Base-by-base conservation (phyloP, 1,139 yeast genomes). In the Yamadazyma siamensis region DNA sequence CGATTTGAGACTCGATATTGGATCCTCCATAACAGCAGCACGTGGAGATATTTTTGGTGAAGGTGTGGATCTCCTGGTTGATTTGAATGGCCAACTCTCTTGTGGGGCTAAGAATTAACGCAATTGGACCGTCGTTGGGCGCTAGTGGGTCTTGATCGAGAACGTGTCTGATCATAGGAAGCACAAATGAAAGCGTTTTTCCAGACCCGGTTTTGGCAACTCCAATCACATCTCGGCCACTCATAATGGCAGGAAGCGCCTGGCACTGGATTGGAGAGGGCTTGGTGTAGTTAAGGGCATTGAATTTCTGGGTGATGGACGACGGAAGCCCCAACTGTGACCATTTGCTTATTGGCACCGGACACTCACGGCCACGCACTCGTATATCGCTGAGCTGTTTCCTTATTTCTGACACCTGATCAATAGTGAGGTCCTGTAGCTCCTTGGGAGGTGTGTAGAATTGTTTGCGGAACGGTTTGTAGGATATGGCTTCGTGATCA, bases 171-270 rank as follows among this genome's bases (percentile, higher is more conserved):
- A 91, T 63, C 60, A 91, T 59, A 0, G 98, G 97, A 8, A 94
- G 53, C 7, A 88, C 64, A 56, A 86, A 94, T 2, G 96, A 83
- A 47, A 91, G 68, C 0, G 98, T 94, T 51, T 91, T 91, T 2
- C 98, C 98, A 3, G 96, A 86, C 0, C 99, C 98, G 0, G 99
- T 91, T 44, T 88, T 87, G 0, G 98, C 97, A 19, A 91, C 83
- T 5, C 96, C 97, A 31, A 94, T 82, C 4, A 91, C 76, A 60
- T 94, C 97, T 34, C 85, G 59, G 0, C 98, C 97, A 4, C 82
- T 69, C 91, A 91, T 82, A 12, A 88, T 77, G 0, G 89, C 83
- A 0, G 99, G 98, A 12, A 89, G 67, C 0, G 96, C 89, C 50
- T 89, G 96, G 0, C 89, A 71, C 54, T 94, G 99, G 35, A 94